phyloP scores from a whole-genome alignment of 208 protist species.

The Acanthamoeba triangularis region DNA sequence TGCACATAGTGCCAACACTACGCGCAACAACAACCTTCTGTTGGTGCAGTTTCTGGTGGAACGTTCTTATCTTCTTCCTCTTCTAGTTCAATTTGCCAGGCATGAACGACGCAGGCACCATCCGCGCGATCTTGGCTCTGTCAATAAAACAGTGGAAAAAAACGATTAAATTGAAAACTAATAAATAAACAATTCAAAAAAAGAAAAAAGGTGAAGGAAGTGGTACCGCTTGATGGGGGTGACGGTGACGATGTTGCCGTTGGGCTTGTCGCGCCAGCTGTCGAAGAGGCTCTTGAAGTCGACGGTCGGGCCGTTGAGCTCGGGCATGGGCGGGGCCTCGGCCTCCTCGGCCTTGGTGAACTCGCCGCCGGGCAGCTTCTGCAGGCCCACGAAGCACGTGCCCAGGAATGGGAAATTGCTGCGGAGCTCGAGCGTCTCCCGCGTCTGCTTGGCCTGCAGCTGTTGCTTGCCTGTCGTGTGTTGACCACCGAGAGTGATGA shows the following conservation, averaged over 20 bases:
- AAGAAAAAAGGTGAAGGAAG: neutral
- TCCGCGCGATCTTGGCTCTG: slow-evolving; percentile 63
- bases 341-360: slow-evolving; percentile 11
- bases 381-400: slow-evolving; percentile 57
- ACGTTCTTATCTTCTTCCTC: neutral
- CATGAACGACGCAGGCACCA: slow-evolving; percentile 53
- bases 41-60: no score
- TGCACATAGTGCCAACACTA: no score
- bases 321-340: slow-evolving; percentile 18
- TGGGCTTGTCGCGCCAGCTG: slow-evolving; percentile 50
- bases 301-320: slow-evolving; percentile 45
- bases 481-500: no score
- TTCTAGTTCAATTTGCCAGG: neutral
- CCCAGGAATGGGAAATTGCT: slow-evolving; percentile 71
- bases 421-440: slow-evolving; percentile 14
- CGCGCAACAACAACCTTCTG: no score
- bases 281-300: slow-evolving; percentile 59
- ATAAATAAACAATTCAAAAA: neutral
- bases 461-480: neutral
- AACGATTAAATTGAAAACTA: neutral
- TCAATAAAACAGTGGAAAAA: neutral
- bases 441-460: neutral
- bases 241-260: slow-evolving; percentile 58
- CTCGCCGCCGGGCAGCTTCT: slow-evolving; percentile 13
- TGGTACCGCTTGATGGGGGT: slow-evolving; percentile 43